Percentiles rank a stretch among this genome's conserved stretches.
These are phyloP conservation scores for Apophysomyces variabilis DNA, from an alignment of 371 early-diverging fungal genomes.

Conservation along the genomic window DNA sequence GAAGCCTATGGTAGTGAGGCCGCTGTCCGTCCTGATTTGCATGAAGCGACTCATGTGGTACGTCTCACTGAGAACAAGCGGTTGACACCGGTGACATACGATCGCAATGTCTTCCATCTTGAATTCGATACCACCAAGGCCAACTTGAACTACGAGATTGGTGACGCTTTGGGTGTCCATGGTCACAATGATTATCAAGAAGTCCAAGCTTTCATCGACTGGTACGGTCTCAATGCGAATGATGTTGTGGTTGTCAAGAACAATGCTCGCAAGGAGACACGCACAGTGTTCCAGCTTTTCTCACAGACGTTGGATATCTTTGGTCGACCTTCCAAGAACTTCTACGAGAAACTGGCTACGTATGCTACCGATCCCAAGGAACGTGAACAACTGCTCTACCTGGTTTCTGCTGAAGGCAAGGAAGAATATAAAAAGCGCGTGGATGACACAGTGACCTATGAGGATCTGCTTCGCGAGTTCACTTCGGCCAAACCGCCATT, in stretches of 20 bases:
- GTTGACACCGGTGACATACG: conserved; percentile 84
- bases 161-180: conserved; percentile 93
- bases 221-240: conserved; percentile 74
- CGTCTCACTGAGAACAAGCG: conserved; percentile 78
- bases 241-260: conserved; percentile 65
- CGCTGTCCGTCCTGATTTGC: conserved; percentile 68
- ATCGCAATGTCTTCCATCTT: conserved; percentile 94
- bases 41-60: conserved; percentile 66
- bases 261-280: conserved; percentile 59
- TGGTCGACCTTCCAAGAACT: conserved; percentile 92
- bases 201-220: conserved; percentile 72
- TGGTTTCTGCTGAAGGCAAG: conserved; percentile 78
- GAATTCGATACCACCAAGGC: conserved; percentile 87
- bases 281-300: conserved; percentile 81
- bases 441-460: conserved; percentile 84
- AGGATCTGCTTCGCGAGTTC: conserved; percentile 86
- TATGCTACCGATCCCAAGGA: conserved; percentile 77
- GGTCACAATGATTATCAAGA: conserved; percentile 84
- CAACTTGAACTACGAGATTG: conserved; percentile 85
- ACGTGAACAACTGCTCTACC: conserved; percentile 70
- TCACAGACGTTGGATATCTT: conserved; percentile 87
- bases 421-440: conserved; percentile 82
- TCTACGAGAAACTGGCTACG: conserved; percentile 80
- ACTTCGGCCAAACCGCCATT: conserved; percentile 80
- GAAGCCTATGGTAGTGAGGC: conserved; percentile 70